These are phyloP conservation scores for Taiozyma onychis DNA, from an alignment of 1,139 yeast genomes.

Conservation along the genomic window DNA sequence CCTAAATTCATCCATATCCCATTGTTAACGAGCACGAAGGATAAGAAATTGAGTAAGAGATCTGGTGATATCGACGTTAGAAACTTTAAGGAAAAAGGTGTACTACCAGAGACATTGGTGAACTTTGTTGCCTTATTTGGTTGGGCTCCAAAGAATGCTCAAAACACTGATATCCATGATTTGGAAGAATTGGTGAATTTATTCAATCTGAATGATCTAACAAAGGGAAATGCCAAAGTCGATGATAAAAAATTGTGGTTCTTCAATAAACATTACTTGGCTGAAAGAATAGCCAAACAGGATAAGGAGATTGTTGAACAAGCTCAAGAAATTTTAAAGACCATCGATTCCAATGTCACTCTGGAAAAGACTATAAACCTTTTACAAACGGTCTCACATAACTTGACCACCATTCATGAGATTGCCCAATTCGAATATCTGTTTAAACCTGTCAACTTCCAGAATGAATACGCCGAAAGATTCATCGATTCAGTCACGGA, in stretches of 20 bases:
- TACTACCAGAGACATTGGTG: conserved; percentile 79
- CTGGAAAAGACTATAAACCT: conserved; percentile 21
- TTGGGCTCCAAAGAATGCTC: conserved; percentile 62
- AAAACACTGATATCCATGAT: conserved; percentile 44
- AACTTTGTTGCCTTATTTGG: conserved; percentile 91
- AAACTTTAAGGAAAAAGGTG: conserved; percentile 53
- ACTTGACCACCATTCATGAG: conserved; percentile 44
- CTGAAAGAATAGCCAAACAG: conserved; percentile 31
- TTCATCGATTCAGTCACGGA: conserved; percentile 18
- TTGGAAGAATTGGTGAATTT: conserved; percentile 26
- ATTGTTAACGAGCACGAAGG: conserved; percentile 62
- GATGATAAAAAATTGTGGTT: conserved; percentile 66
- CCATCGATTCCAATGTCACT: conserved; percentile 12
- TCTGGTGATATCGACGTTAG: conserved; percentile 74
- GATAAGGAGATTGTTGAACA: conserved; percentile 32
- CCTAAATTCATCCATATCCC: conserved; percentile 91
- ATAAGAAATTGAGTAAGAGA: conserved; percentile 82
- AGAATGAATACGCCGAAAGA: conserved; percentile 17
- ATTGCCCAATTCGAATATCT: conserved; percentile 45
- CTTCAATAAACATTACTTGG: conserved; percentile 69
- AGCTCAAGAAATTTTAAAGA: conserved; percentile 22
- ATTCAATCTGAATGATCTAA: conserved; percentile 57
- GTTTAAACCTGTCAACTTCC: conserved; percentile 36
- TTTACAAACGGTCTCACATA: conserved; percentile 28
- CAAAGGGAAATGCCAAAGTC: conserved; percentile 92